Evolutionary conservation across 441 rosid species (phyloP).

Genomic region (Manihot esculenta): DNA sequence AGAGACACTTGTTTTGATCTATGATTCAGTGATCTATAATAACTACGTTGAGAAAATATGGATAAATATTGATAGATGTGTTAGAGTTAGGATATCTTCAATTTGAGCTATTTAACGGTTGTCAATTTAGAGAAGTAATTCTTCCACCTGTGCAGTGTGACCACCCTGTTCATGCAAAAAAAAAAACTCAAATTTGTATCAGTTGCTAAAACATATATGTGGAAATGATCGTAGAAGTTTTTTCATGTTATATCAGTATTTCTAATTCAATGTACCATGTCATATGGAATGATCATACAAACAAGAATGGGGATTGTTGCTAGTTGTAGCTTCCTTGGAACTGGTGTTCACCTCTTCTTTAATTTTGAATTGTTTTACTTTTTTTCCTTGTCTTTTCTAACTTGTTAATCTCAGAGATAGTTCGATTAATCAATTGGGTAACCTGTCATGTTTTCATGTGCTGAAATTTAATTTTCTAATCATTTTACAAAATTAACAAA

Average conservation of each 20-base stretch:
- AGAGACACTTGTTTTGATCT: neutral
- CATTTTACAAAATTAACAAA: neutral
- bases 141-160: neutral
- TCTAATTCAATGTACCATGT: neutral
- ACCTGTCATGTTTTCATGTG: neutral
- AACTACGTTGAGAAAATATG: neutral
- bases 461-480: neutral
- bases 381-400: slow-evolving; percentile 1
- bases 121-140: slow-evolving; percentile 1
- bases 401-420: no score
- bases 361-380: neutral
- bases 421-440: neutral
- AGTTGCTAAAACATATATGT: neutral
- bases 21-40: neutral
- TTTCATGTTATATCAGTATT: neutral
- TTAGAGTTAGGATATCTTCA: neutral
- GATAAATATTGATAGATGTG: neutral
- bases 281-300: neutral
- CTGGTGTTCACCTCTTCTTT: neutral
- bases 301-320: neutral
- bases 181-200: neutral
- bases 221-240: neutral
- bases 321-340: neutral
- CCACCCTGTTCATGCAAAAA: slow-evolving; percentile 1
- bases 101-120: neutral